Evolutionary conservation across 164 flowering plant genomes (phyloP), one percentile per base, ranked within the genome.

Genomic region (Berberis vulgaris): DNA sequence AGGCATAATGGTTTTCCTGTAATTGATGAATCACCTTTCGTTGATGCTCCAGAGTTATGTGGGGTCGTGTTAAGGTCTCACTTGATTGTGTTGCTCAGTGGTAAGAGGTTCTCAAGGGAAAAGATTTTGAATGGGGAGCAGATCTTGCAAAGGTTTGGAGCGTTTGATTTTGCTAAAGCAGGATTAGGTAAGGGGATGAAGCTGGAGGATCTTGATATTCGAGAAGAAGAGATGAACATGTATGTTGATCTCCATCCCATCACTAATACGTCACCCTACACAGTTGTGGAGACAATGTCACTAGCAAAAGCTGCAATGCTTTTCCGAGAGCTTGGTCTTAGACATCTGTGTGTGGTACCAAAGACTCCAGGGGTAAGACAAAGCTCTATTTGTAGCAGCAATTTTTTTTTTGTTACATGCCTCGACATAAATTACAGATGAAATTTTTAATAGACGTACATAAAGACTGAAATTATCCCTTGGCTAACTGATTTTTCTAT

Each of bases 161-260:
- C 96, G 2, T 83, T 73, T 68, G 98, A 88, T 71, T 93, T 93
- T 76, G 97, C 91, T 0, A 93, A 93, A 69, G 77, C 94, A 9
- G 97, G 98, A 42, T 84, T 80, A 3, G 98, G 98, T 2, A 93
- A 83, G 63, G 97, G 96, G 63, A 53, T 84, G 53, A 88, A 83
- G 73, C 56, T 93, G 12, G 96, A 85, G 61, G 97, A 93, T 72
- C 39, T 93, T 72, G 84, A 82, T 0, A 67, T 93, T 4, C 61
- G 39, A 0, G 86, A 73, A 4, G 94, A 88, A 65, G 97, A 90
- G 62, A 82, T 85, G 97, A 91, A 90, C 62, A 86, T 93, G 98
- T 93, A 80, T 67, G 90, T 90, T 42, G 98, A 93, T 76, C 91
- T 93, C 58, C 97, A 93, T 78, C 98, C 97, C 2, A 81, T 93